Evolutionary conservation across 306 rosid species (phyloP), one percentile per base, ranked within the genome.

Genomic region (Rosa chinensis): DNA sequence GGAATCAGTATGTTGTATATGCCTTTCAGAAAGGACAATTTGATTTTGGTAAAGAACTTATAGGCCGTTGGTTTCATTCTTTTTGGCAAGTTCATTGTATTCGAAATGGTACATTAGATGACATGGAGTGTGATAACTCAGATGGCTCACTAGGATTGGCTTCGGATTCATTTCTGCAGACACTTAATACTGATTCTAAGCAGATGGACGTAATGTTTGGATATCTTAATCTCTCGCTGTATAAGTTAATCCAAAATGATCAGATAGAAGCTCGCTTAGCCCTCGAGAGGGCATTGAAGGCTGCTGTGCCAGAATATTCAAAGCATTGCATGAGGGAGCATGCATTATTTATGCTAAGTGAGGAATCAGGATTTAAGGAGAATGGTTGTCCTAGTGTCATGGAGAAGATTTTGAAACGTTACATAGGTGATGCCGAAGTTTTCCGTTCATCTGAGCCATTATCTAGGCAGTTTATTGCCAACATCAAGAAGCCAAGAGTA

Each of bases 1-100:
- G 99, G 99, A 89, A 95, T 82, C 98, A 95, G 77, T 95, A 91
- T 58, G 87, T 88, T 76, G 93, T 89, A 79, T 84, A 79, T 80
- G 89, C 88, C 28, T 80, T 95, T 79, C 86, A 79, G 74, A 81
- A 86, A 80, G 88, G 73, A 77, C 87, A 83, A 68, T 53, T 59
- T 53, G 90, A 91, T 77, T 74, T 86, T 86, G 91, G 89, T 0
- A 87, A 92, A 84, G 89, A 81, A 88, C 86, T 95, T 80, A 67
- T 92, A 80, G 82, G 63, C 72, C 92, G 88, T 45, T 91, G 99
- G 97, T 94, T 88, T 86, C 63, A 83, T 48, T 85, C 90, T 82
- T 85, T 75, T 80, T 83, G 93, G 91, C 78, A 81, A 75, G 87
- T 72, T 35, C 82, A 83, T 52, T 72, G 71, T 77, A 64, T 61